Evolutionary conservation across 768 basidiomycete genomes (phyloP), one percentile per base, ranked within the genome.

Genomic region (Podaxis sp.): DNA sequence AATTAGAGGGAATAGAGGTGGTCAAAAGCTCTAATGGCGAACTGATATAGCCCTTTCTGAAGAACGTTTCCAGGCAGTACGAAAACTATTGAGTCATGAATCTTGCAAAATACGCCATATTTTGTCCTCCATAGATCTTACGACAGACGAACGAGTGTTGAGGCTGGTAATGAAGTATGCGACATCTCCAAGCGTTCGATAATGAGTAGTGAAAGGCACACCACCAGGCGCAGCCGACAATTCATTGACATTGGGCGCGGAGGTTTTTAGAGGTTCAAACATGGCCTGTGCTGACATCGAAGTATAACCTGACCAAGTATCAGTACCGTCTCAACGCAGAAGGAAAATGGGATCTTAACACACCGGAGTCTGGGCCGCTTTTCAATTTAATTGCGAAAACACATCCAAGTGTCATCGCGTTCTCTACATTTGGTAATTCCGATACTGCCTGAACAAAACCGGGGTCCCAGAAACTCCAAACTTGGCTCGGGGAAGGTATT

Each of bases 91-190:
- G 19, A n/a, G 40, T 46, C 17, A 46, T 19, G 43, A 66, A 63
- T 61, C 64, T 55, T 68, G 63, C 62, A 76, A 67, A 36, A 70
- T 63, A 22, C 67, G 66, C 82, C 82, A 85, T 54, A 93, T 84
- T 65, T 80, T 83, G 59, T 85, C 79, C 68, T 93, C 88, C 7
- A 92, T 67, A 17, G 80, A 77, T 61, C 85, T 82, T 40, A 90
- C 79, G 15, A 82, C 80, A 17, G 73, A 67, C 2, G 78, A 63
- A 1, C 75, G 73, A 1, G 91, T 94, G 70, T 94, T 94, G 43
- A 96, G 79, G 73, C 91, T 94, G 5, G 86, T 88, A 84, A 96
- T 96, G 71, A 95, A 91, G 72, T 96, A 96, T n/a, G 89, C 90
- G 8, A 94, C 87, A 69, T 95, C 87, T 0, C 96, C 96, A 40